phyloP scores from a whole-genome alignment of 306 rosid species.

The Vigna radiata region DNA sequence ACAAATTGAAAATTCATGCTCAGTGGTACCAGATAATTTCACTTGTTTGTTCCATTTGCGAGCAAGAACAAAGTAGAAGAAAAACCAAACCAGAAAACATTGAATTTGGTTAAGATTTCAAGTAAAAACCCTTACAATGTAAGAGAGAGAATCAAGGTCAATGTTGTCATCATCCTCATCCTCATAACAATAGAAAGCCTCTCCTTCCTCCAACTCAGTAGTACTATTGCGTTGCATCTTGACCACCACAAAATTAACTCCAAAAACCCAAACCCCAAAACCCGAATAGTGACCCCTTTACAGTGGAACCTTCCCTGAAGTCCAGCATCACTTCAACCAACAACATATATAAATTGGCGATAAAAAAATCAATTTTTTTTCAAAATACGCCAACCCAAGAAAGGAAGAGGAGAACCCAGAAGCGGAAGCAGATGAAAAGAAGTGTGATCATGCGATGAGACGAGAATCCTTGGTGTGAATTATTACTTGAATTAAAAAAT shows the following conservation, averaged over 20 bases:
- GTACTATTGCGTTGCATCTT: constrained; percentile 51
- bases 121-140: constrained; percentile 68
- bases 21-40: constrained; percentile 8
- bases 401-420: constrained; percentile 42
- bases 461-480: constrained; percentile 39
- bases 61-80: constrained; percentile 1
- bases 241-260: constrained; percentile 42
- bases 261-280: constrained; percentile 45
- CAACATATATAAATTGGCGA: background rate
- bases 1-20: background rate
- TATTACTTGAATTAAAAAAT: constrained; percentile 34
- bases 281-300: constrained; percentile 51
- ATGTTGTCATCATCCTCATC: constrained; percentile 51
- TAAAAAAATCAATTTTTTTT: background rate
- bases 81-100: constrained; percentile 37
- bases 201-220: constrained; percentile 68
- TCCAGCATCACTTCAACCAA: constrained; percentile 63
- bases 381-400: constrained; percentile 41
- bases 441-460: constrained; percentile 28
- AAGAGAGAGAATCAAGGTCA: constrained; percentile 65
- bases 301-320: constrained; percentile 59
- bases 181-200: constrained; percentile 55
- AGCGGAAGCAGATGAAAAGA: constrained; percentile 38
- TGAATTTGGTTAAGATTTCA: constrained; percentile 34
- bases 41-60: constrained; percentile 28